These are phyloP conservation scores for Penicillium flavigenum DNA, from an alignment of 495 filamentous ascomycete species.

Conservation along the genomic window DNA sequence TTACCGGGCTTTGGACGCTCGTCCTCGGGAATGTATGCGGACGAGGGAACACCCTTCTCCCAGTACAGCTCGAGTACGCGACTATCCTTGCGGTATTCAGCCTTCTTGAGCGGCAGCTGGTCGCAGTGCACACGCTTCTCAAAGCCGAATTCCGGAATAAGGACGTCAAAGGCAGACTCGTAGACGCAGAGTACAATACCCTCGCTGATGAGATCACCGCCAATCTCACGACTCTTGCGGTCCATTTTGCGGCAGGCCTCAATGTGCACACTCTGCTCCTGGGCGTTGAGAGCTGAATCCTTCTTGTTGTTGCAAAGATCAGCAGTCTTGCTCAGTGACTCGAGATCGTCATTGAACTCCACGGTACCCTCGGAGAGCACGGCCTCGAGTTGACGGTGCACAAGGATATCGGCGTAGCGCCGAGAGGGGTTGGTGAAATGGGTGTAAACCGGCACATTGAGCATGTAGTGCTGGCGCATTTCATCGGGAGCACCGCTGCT, in stretches of 20 bases:
- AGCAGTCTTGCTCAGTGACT: constrained; percentile 85
- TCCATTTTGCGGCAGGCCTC: constrained; percentile 96
- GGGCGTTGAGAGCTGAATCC: constrained; percentile 93
- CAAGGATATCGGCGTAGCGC: constrained; percentile 91
- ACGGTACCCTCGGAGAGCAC: constrained; percentile 77
- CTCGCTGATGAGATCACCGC: constrained; percentile 92
- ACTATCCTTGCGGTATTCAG: constrained; percentile 94
- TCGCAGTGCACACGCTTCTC: constrained; percentile 99
- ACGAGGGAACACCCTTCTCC: constrained; percentile 98
- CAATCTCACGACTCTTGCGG: constrained; percentile 75
- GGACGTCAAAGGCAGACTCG: constrained; percentile 96
- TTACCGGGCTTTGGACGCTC: constrained; percentile 78
- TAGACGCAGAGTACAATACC: constrained; percentile 97
- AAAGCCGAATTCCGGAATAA: constrained; percentile 97
- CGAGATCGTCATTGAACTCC: constrained; percentile 87
- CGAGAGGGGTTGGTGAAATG: constrained; percentile 96
- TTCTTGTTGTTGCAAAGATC: constrained; percentile 99
- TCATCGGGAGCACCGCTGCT: constrained; percentile 70
- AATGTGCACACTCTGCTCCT: constrained; percentile 98
- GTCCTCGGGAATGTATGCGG: constrained; percentile 94
- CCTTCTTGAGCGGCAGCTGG: constrained; percentile 96
- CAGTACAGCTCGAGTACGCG: constrained; percentile 94
- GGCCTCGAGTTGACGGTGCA: constrained; percentile 91
- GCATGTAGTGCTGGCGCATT: constrained; percentile 79
- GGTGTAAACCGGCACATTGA: constrained; percentile 92